Percentiles rank a stretch among this genome's conserved stretches.
Evolutionary conservation across 1,139 yeast species (phyloP).

Genomic region (Wickerhamiella pararugosa): DNA sequence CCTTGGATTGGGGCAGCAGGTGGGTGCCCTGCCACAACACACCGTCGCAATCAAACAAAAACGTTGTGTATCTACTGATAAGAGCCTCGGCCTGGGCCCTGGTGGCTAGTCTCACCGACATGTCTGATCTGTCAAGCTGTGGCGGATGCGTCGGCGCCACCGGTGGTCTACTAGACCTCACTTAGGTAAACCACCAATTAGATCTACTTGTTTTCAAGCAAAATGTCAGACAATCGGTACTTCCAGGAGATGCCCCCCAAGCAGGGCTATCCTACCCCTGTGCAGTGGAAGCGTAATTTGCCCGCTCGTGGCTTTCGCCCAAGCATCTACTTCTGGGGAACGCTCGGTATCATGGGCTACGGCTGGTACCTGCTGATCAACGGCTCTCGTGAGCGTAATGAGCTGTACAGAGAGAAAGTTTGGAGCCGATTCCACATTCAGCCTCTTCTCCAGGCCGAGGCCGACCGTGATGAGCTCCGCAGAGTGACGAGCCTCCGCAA

Average conservation of each 20-base stretch:
- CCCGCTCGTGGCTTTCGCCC: conserved; percentile 82
- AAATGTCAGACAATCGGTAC: conserved; percentile 12
- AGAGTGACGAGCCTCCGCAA: conserved; percentile 51
- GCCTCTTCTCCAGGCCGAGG: conserved; percentile 70
- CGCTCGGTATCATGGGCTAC: conserved; percentile 48
- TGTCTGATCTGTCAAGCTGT: not conserved
- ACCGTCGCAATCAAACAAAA: conserved; percentile 85
- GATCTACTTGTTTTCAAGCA: not conserved
- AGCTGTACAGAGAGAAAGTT: conserved; percentile 56
- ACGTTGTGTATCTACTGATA: conserved; percentile 55
- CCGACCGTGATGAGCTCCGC: conserved; percentile 66
- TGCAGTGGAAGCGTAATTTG: conserved; percentile 77
- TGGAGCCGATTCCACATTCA: conserved; percentile 66
- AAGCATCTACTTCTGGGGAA: conserved; percentile 48
- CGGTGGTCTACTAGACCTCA: too few relatives aligned
- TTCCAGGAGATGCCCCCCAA: conserved; percentile 76
- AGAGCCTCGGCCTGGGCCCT: conserved; percentile 38
- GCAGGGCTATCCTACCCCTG: conserved; percentile 64
- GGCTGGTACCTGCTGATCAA: conserved; percentile 56
- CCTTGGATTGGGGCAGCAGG: conserved; percentile 55
- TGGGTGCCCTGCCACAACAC: conserved; percentile 79
- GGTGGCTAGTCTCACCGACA: conserved; percentile 24
- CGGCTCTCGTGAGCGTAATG: conserved; percentile 63
- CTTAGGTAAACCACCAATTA: not conserved
- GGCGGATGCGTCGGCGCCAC: too few relatives aligned